Percentiles rank a stretch among this genome's conserved stretches.
phyloP scores from a whole-genome alignment of 2,329 filamentous ascomycete genomes.

The Diaporthe vaccinii region DNA sequence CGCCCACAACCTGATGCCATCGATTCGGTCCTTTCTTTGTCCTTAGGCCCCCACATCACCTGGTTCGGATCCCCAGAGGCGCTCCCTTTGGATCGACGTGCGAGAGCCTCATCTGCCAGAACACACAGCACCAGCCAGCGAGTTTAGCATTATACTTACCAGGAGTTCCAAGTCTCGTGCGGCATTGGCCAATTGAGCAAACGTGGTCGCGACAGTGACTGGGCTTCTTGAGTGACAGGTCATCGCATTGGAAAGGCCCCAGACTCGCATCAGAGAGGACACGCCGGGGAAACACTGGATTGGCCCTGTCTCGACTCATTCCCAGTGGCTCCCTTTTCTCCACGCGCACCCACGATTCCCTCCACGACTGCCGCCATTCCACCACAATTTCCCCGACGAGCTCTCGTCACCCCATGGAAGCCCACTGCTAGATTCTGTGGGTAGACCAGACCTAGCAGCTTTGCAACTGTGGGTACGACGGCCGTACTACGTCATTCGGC shows the following conservation, averaged over 20 bases:
- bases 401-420: constrained; percentile 28
- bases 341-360: constrained; percentile 28
- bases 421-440: constrained; percentile 26
- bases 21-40: constrained; percentile 38
- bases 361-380: constrained; percentile 31
- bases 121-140: background rate
- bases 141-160: background rate
- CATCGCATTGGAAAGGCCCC: constrained; percentile 5
- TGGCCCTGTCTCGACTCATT: constrained; percentile 28
- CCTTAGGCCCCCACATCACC: constrained; percentile 31
- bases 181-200: background rate
- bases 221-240: background rate
- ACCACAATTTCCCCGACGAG: constrained; percentile 38
- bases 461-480: constrained; percentile 15
- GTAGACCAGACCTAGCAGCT: background rate
- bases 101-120: constrained; percentile 13
- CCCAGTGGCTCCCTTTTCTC: constrained; percentile 1
- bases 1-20: constrained; percentile 32
- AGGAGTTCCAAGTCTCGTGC: background rate
- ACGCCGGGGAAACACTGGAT: background rate
- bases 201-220: background rate
- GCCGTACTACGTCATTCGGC: constrained; percentile 23
- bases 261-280: background rate
- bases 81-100: constrained; percentile 13
- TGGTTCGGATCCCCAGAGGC: constrained; percentile 30